Base-by-base conservation (phyloP, 2,329 filamentous ascomycete species). In the Phaeosphaeriaceae sp. region DNA sequence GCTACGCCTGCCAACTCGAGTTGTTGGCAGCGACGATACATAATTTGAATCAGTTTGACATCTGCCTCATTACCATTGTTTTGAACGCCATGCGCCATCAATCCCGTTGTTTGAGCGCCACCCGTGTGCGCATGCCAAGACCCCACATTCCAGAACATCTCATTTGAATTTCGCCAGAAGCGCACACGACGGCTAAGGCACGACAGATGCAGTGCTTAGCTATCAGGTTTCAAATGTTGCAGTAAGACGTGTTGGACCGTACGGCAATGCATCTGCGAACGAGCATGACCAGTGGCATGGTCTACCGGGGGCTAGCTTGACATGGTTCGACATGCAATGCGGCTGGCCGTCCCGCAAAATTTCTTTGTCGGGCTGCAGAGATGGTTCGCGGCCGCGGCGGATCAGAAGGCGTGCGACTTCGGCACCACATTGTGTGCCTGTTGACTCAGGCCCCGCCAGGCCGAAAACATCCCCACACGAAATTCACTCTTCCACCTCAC, bases 361-460 rank as follows among this genome's bases (percentile, higher is more conserved):
- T 56, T 56, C 33, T 56, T 24, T 56, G 49, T 49, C 44, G 54
- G 42, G 27, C 15, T 36, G 21, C 7, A 51, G n/a, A 11, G 9
- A 15, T 46, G 41, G 51, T 24, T 44, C n/a, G 20, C 42, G 17
- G n/a, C 19, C 17, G 17, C 19, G 19, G 19, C 20, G 27, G 45
- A 31, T 36, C n/a, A 13, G 44, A 46, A 24, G n/a, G 47, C 25
- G 25, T 36, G 51, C 51, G 51, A 53, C 27, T 21, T 53, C 51
- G 51, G 51, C 45, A 52, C 50, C 17, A 52, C 53, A n/a, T 27
- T 54, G n/a, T 52, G 31, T 61, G 25, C 25, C 6, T 36, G 31
- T 58, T 64, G 61, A 66, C 61, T 61, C 61, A 61, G 45, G 48
- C 61, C 63, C 58, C 56, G 60, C 61, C 47, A 36, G 31, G 49